phyloP scores from a whole-genome alignment of 2,329 filamentous ascomycete species.

The Lachnellula arida region DNA sequence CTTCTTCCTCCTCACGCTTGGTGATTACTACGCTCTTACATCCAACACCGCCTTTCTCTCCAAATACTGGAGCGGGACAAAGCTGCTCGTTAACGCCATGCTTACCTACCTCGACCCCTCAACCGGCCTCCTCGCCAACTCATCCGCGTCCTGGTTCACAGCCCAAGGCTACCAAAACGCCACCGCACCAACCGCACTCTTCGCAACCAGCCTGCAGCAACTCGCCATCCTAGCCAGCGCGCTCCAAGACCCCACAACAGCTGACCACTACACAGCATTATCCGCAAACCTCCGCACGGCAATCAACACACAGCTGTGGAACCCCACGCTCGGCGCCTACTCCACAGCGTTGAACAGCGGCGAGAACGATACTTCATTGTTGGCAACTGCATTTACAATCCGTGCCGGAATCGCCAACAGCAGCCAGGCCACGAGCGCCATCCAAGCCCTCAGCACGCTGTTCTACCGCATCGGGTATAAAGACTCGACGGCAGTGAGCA shows the following conservation, averaged over 20 bases:
- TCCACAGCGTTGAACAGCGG: conserved; percentile 25
- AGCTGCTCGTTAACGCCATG: conserved; percentile 4
- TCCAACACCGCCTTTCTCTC: conserved; percentile 1
- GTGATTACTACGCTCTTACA: conserved; percentile 10
- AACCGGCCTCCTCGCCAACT: conserved; percentile 3
- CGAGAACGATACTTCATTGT: conserved; percentile 31
- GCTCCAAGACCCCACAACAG: conserved; percentile 28
- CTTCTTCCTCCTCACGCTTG: conserved; percentile 16
- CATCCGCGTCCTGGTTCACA: not conserved
- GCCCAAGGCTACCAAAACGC: conserved; percentile 4
- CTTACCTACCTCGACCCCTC: conserved; percentile 4
- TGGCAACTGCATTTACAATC: conserved; percentile 33
- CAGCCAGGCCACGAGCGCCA: conserved; percentile 27
- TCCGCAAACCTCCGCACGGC: conserved; percentile 23
- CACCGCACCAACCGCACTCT: conserved; percentile 2
- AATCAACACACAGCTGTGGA: conserved; percentile 34
- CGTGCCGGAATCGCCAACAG: conserved; percentile 32
- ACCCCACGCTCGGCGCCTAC: conserved; percentile 30
- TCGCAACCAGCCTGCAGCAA: conserved; percentile 21
- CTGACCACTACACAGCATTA: conserved; percentile 19
- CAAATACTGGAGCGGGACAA: conserved; percentile 3
- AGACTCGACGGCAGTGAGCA: conserved; percentile 21
- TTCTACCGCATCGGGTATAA: conserved; percentile 36
- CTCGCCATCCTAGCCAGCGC: conserved; percentile 30
- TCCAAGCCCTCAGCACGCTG: conserved; percentile 31